These are phyloP conservation scores for Xylaria grammica DNA, from an alignment of 495 filamentous ascomycete genomes.

Conservation along the genomic window DNA sequence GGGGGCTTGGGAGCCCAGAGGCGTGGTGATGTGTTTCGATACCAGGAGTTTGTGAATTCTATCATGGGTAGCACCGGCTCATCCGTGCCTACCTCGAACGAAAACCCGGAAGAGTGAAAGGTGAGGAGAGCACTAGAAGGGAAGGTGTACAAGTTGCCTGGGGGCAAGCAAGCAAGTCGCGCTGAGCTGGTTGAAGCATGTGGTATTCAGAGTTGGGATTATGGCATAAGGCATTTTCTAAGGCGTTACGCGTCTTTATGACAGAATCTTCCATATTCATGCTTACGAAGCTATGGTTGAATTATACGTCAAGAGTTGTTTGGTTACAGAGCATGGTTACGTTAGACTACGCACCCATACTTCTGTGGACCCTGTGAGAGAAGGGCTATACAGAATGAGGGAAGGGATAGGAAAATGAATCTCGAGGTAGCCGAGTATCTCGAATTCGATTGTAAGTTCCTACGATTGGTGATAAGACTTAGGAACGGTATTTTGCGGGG, in stretches of 20 bases:
- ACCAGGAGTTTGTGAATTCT: constrained; percentile 75
- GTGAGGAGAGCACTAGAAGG: not conserved
- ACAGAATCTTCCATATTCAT: not conserved
- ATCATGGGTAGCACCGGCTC: constrained; percentile 48
- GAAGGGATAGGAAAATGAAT: no score
- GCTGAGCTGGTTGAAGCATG: not conserved
- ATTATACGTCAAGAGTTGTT: not conserved
- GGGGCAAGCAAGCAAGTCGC: not conserved
- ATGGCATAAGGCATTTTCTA: constrained; percentile 1
- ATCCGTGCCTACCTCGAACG: not conserved
- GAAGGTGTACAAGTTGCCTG: not conserved
- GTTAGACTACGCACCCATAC: not conserved
- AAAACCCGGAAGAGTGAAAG: constrained; percentile 4
- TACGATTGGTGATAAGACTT: no score
- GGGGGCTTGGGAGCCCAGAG: constrained; percentile 45
- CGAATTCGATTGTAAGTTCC: no score
- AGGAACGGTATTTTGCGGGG: no score
- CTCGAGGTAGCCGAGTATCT: no score
- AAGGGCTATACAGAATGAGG: no score
- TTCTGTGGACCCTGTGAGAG: not conserved
- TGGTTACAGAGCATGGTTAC: no score
- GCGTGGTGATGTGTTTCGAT: constrained; percentile 77
- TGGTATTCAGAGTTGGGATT: not conserved
- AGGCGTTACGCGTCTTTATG: constrained; percentile 8
- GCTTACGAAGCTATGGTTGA: not conserved